Percentiles rank a stretch among this genome's conserved stretches.
Conservation (phyloP, 495 filamentous ascomycete genomes). For the Penicillium salamii region DNA sequence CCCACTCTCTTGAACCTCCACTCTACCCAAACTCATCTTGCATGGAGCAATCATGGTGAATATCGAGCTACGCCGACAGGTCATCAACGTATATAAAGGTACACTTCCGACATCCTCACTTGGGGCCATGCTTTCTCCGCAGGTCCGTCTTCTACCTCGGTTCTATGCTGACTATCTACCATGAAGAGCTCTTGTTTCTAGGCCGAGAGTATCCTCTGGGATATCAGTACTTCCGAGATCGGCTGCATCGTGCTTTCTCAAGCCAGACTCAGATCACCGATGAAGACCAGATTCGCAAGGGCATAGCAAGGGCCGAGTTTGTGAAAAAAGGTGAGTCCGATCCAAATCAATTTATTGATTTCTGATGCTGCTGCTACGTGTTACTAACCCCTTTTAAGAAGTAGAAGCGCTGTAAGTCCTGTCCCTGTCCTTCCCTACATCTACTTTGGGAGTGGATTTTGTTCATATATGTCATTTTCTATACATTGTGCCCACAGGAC, state of each 20-base stretch:
- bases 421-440: background rate
- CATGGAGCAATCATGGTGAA: conserved; percentile 40
- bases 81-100: conserved; percentile 93
- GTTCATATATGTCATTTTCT: conserved; percentile 17
- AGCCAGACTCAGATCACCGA: conserved; percentile 67
- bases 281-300: conserved; percentile 69
- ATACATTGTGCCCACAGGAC: conserved; percentile 9
- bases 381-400: conserved; percentile 47
- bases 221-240: conserved; percentile 75
- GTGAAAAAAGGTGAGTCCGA: conserved; percentile 75
- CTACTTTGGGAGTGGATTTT: conserved; percentile 1
- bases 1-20: background rate
- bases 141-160: background rate
- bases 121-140: background rate
- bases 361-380: background rate
- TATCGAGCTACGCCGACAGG: conserved; percentile 66
- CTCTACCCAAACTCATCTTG: background rate
- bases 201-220: conserved; percentile 87
- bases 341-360: background rate
- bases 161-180: background rate
- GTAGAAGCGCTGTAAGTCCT: conserved; percentile 83
- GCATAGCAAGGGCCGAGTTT: conserved; percentile 76
- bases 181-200: conserved; percentile 73
- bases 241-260: conserved; percentile 82
- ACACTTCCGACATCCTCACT: no score